Conservation (phyloP, 179 eudicot genomes). For the Camellia oleifera region DNA sequence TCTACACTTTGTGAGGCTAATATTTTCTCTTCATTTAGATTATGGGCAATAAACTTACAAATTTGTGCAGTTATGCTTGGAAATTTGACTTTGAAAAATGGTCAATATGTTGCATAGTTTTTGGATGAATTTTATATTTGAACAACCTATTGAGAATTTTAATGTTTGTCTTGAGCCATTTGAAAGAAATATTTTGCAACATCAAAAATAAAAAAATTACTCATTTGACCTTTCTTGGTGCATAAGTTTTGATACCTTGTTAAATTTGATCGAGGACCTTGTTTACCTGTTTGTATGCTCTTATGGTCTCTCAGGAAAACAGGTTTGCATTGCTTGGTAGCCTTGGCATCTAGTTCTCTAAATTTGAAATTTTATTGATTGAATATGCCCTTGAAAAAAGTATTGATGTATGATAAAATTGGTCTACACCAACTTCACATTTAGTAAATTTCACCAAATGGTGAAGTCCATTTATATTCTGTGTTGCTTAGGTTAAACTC, state of each 20-base stretch:
- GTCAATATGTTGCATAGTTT: background rate
- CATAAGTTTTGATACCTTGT: constrained; percentile 2
- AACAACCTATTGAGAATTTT: background rate
- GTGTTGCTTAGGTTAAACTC: background rate
- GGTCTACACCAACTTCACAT: background rate
- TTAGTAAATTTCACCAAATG: background rate
- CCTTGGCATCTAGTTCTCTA: background rate
- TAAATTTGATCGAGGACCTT: background rate
- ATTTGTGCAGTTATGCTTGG: background rate
- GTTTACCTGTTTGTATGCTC: background rate
- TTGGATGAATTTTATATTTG: constrained; percentile 6
- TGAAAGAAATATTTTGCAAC: background rate
- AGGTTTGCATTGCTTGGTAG: background rate
- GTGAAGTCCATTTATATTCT: background rate
- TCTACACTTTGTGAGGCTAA: background rate
- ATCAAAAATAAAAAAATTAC: background rate
- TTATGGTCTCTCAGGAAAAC: background rate
- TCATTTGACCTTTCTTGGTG: background rate
- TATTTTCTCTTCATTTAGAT: background rate
- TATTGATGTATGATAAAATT: background rate
- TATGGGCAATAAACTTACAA: background rate
- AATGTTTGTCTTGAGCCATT: background rate
- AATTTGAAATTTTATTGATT: background rate
- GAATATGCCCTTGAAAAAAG: background rate
- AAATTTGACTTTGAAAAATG: background rate